These are phyloP conservation scores for Chenopodium formosanum DNA, from an alignment of 148 eudicot species.

Conservation along the genomic window DNA sequence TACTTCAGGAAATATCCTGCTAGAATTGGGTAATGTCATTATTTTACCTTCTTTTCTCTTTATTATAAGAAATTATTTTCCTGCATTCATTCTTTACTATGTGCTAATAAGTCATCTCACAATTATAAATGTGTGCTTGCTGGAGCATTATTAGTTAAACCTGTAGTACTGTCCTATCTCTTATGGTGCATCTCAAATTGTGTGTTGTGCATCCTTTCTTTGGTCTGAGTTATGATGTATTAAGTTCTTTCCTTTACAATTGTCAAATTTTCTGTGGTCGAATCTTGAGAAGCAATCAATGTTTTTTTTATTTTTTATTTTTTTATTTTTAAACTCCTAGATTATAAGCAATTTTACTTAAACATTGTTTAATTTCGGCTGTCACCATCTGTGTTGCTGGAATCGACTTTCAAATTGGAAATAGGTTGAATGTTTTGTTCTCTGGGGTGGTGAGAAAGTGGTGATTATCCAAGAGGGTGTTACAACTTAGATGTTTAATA, in stretches of 20 bases:
- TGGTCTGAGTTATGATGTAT: neutral
- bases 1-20: slow-evolving; percentile 84
- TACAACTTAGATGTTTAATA: no score
- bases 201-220: neutral
- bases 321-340: no score
- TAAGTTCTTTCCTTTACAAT: neutral
- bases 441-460: no score
- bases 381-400: no score
- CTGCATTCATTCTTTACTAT: neutral
- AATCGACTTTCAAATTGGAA: no score
- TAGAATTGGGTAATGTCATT: slow-evolving; percentile 64
- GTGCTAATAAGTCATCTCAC: neutral
- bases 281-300: no score
- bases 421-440: no score
- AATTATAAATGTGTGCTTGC: neutral
- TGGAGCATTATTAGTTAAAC: neutral
- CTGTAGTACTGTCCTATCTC: neutral
- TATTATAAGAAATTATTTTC: neutral
- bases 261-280: no score
- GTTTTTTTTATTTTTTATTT: no score
- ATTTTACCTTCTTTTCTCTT: neutral
- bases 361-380: no score
- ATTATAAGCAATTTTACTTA: no score
- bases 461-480: no score
- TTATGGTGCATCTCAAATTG: neutral